phyloP scores from a whole-genome alignment of 1,284 basidiomycete genomes.

The Vanrija sp. region DNA sequence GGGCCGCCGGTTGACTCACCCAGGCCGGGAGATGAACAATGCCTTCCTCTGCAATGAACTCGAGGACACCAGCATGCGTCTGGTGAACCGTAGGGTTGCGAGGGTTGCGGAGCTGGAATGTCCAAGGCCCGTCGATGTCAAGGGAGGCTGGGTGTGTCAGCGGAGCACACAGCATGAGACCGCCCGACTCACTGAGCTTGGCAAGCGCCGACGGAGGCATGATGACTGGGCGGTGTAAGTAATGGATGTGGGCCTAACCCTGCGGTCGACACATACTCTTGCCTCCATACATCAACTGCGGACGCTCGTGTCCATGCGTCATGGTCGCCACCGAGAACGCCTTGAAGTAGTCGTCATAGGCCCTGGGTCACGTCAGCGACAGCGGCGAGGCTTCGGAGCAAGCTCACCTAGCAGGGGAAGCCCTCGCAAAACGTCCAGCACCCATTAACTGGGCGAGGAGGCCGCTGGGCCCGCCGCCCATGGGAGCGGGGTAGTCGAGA shows the following conservation, averaged over 20 bases:
- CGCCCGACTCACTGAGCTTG: slow-evolving; percentile 60
- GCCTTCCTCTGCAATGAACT: slow-evolving; percentile 98
- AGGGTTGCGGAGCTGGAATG: slow-evolving; percentile 91
- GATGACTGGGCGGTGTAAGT: slow-evolving; percentile 62
- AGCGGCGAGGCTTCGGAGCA: not conserved
- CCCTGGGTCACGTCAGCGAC: slow-evolving; percentile 17
- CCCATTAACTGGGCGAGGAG: slow-evolving; percentile 30
- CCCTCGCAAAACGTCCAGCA: slow-evolving; percentile 9
- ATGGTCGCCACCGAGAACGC: slow-evolving; percentile 50
- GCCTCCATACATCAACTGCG: slow-evolving; percentile 65
- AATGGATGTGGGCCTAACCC: not conserved
- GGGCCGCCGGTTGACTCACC: slow-evolving; percentile 47
- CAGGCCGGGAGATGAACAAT: slow-evolving; percentile 93
- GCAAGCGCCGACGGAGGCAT: slow-evolving; percentile 96
- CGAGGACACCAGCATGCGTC: slow-evolving; percentile 94
- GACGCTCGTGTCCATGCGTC: slow-evolving; percentile 41
- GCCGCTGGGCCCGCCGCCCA: slow-evolving; percentile 21
- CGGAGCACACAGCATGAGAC: not conserved
- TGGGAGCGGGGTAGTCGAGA: slow-evolving; percentile 16
- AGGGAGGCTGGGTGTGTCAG: slow-evolving; percentile 57
- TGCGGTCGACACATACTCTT: slow-evolving; percentile 68
- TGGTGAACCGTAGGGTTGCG: slow-evolving; percentile 70
- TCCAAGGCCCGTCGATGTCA: slow-evolving; percentile 91
- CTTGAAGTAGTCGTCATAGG: slow-evolving; percentile 50
- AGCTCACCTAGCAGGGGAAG: slow-evolving; percentile 27